phyloP scores from a whole-genome alignment of 805 yeast species.

The Starmerella apicola region DNA sequence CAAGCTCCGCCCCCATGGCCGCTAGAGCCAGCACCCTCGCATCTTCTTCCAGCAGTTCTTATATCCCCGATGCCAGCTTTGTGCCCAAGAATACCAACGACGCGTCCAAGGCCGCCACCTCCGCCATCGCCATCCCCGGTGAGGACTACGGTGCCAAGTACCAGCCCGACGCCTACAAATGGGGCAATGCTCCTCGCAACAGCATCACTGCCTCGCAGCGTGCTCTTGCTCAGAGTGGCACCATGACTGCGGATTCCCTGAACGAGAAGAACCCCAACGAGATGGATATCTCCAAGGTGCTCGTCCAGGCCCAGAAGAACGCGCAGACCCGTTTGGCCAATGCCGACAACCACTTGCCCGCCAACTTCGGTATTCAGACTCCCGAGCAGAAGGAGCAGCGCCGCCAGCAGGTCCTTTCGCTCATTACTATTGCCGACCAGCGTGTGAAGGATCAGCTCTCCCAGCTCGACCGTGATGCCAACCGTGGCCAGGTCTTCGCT shows the following conservation, averaged over 20 bases:
- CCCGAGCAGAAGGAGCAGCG: conserved; percentile 21
- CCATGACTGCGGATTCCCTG: background rate
- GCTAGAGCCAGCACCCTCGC: conserved; percentile 30
- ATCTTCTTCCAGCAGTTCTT: conserved; percentile 24
- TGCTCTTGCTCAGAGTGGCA: background rate
- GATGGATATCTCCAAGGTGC: conserved; percentile 22
- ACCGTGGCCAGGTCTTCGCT: conserved; percentile 28
- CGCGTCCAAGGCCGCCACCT: conserved; percentile 27
- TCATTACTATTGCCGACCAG: conserved; percentile 22
- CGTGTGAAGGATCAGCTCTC: conserved; percentile 26
- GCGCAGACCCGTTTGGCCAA: conserved; percentile 21
- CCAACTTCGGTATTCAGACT: conserved; percentile 16
- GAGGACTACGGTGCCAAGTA: conserved; percentile 26
- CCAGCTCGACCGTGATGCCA: conserved; percentile 32
- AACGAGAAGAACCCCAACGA: conserved; percentile 2
- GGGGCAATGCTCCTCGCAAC: conserved; percentile 19
- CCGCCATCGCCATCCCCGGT: conserved; percentile 24
- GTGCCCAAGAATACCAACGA: conserved; percentile 9
- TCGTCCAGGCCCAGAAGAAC: conserved; percentile 25
- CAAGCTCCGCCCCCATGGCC: conserved; percentile 24
- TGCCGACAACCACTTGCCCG: conserved; percentile 19
- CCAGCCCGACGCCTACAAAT: conserved; percentile 28
- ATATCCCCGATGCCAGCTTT: conserved; percentile 14
- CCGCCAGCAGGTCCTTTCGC: conserved; percentile 22
- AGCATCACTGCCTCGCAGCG: conserved; percentile 10